phyloP scores from a whole-genome alignment of 345 rosid species.

The rapeseed (Brassica napus) region DNA sequence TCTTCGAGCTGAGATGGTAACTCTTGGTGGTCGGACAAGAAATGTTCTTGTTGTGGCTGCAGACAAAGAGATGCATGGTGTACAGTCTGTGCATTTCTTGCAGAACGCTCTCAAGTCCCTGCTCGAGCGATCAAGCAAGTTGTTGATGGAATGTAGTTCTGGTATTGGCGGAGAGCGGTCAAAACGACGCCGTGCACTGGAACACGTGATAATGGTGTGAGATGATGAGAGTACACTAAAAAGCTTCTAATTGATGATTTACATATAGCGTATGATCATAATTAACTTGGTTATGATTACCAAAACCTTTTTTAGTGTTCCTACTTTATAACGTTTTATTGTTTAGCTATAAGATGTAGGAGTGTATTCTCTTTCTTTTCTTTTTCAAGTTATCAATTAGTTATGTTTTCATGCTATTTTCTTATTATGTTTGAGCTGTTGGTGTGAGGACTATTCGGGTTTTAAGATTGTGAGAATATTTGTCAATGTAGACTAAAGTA shows the following conservation, averaged over 20 bases:
- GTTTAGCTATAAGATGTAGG: constrained; percentile 25
- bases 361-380: constrained; percentile 28
- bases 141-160: constrained; percentile 36
- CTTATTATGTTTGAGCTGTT: constrained; percentile 18
- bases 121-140: constrained; percentile 72
- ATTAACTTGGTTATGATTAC: constrained; percentile 41
- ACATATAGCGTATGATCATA: constrained; percentile 37
- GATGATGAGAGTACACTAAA: constrained; percentile 20
- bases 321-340: constrained; percentile 25
- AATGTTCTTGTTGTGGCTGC: constrained; percentile 81
- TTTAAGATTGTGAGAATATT: constrained; percentile 35
- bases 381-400: background rate
- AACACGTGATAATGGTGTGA: constrained; percentile 57
- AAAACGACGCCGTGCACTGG: constrained; percentile 75
- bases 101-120: constrained; percentile 87
- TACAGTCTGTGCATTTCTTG: constrained; percentile 85
- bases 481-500: constrained; percentile 30
- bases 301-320: constrained; percentile 20
- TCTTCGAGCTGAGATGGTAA: constrained; percentile 83
- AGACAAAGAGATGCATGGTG: constrained; percentile 68
- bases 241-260: constrained; percentile 13
- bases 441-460: constrained; percentile 23
- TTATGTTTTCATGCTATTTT: background rate
- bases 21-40: constrained; percentile 80
- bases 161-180: constrained; percentile 54